Evolutionary conservation across 306 rosid genomes (phyloP).

Genomic region (Corylus heterophylla): DNA sequence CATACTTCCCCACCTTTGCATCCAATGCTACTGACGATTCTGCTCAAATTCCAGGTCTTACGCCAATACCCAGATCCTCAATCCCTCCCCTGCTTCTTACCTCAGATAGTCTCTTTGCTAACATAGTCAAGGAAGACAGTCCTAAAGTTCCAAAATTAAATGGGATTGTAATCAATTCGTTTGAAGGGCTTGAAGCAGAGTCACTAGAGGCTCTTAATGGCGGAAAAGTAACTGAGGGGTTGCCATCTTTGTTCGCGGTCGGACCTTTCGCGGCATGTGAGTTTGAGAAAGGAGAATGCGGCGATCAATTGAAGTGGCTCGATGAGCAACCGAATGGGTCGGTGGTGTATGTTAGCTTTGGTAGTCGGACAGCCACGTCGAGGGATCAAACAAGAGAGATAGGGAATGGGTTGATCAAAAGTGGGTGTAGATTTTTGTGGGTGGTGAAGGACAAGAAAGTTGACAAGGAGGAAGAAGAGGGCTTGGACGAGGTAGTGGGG

Average conservation of each 20-base stretch:
- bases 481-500: conserved; percentile 32
- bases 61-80: conserved; percentile 40
- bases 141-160: conserved; percentile 23
- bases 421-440: conserved; percentile 59
- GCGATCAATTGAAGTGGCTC: conserved; percentile 36
- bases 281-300: conserved; percentile 33
- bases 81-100: conserved; percentile 43
- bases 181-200: conserved; percentile 40
- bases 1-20: conserved; percentile 26
- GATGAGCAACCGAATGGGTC: conserved; percentile 39
- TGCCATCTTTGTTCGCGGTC: conserved; percentile 40
- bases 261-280: conserved; percentile 59
- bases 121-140: conserved; percentile 27
- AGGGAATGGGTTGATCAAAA: conserved; percentile 43
- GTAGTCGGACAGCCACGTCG: conserved; percentile 42
- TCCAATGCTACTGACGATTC: background rate
- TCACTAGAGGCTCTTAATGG: conserved; percentile 27
- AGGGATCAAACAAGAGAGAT: conserved; percentile 53
- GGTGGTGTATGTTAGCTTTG: conserved; percentile 58
- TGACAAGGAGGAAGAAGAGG: conserved; percentile 49
- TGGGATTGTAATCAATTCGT: conserved; percentile 53
- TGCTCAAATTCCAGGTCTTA: conserved; percentile 36
- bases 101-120: conserved; percentile 13
- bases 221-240: conserved; percentile 22
- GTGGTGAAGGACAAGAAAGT: conserved; percentile 50